A percentile compares a stretch with the other conserved stretches of the same genome.
These are phyloP conservation scores for Pichia sp. DNA, from an alignment of 1,139 yeast genomes.

Conservation along the genomic window DNA sequence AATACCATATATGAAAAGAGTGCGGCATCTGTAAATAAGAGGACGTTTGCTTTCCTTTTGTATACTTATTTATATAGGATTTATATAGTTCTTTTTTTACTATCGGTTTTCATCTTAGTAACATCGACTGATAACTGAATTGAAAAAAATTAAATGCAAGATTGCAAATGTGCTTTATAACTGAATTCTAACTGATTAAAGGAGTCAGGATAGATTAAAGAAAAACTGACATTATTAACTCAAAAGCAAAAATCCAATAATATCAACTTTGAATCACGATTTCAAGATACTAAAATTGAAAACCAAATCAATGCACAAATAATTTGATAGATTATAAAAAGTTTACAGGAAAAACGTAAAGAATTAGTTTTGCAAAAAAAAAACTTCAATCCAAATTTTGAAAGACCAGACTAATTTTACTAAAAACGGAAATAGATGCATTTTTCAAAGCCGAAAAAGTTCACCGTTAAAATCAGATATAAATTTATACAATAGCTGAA, in stretches of 20 bases:
- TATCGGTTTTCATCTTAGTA: not conserved
- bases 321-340: constrained; percentile 21
- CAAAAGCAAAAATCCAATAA: constrained; percentile 24
- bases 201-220: constrained; percentile 18
- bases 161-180: constrained; percentile 15
- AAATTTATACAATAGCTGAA: not conserved
- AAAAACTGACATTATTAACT: constrained; percentile 20
- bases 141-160: constrained; percentile 13
- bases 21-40: too few relatives aligned
- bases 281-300: constrained; percentile 25
- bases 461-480: not conserved
- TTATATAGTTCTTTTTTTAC: constrained; percentile 6
- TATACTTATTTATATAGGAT: constrained; percentile 7
- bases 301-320: constrained; percentile 21
- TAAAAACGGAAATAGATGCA: not conserved
- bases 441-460: too few relatives aligned
- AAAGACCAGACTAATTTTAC: not conserved
- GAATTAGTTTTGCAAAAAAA: constrained; percentile 20
- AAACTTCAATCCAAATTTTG: constrained; percentile 7
- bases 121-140: not conserved
- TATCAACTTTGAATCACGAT: constrained; percentile 22
- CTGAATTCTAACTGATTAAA: constrained; percentile 15
- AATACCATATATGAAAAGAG: too few relatives aligned
- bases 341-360: constrained; percentile 22
- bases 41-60: too few relatives aligned